Evolutionary conservation across 2,329 filamentous ascomycete species (phyloP).

Genomic region (Colletotrichum zoysiae): DNA sequence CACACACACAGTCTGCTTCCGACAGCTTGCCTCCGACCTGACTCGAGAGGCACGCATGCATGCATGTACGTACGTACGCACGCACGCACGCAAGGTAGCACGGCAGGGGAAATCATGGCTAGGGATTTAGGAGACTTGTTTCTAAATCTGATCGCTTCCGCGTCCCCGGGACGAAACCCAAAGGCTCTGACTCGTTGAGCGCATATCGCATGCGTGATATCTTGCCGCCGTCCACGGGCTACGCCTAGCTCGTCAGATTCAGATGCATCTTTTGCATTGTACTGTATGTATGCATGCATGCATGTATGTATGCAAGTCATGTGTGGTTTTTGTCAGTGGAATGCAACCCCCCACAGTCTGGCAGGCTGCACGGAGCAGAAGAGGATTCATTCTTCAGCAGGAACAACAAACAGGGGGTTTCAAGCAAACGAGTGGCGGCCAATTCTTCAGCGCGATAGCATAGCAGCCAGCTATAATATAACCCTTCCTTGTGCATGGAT

Average conservation of each 20-base stretch:
- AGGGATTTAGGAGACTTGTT: conserved; percentile 34
- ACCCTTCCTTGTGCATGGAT: background rate
- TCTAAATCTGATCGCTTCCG: background rate
- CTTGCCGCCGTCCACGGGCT: background rate
- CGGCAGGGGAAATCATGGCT: conserved; percentile 24
- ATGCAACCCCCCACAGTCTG: conserved; percentile 37
- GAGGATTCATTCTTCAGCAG: background rate
- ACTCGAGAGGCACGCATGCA: background rate
- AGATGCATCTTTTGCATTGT: background rate
- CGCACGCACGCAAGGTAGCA: background rate
- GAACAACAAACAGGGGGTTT: background rate
- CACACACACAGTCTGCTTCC: background rate
- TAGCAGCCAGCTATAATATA: background rate
- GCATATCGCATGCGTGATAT: background rate
- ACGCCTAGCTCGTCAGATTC: conserved; percentile 15
- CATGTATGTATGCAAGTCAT: background rate
- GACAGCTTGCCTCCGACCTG: conserved; percentile 5
- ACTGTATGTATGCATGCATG: no score
- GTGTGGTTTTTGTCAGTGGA: background rate
- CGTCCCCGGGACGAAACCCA: background rate
- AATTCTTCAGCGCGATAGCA: conserved; percentile 22
- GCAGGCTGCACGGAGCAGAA: conserved; percentile 14
- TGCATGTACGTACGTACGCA: background rate
- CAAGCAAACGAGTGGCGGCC: background rate
- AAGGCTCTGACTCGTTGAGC: background rate